These are phyloP conservation scores for Bullera alba DNA, from an alignment of 768 basidiomycete genomes.

Conservation along the genomic window DNA sequence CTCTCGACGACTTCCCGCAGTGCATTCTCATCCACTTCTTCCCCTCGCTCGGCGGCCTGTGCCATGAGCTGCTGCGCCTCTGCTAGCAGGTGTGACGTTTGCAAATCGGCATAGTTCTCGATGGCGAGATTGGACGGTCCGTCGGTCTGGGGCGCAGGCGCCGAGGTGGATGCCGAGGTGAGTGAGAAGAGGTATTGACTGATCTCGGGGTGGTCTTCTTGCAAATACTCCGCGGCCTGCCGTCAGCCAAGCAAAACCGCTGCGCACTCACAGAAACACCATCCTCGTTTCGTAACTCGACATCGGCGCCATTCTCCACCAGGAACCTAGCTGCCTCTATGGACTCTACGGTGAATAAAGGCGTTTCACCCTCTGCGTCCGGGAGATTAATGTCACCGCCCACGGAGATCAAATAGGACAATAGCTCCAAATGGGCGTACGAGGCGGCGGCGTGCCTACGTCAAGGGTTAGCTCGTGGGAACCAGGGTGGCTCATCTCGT, in stretches of 20 bases:
- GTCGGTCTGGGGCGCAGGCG: background rate
- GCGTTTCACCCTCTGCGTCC: constrained; percentile 84
- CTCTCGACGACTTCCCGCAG: constrained; percentile 58
- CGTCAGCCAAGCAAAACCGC: no score
- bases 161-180: background rate
- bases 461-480: constrained; percentile 59
- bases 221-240: constrained; percentile 36
- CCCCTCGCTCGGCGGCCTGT: constrained; percentile 55
- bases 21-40: constrained; percentile 60
- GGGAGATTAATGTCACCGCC: constrained; percentile 82
- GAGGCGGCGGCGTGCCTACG: constrained; percentile 87
- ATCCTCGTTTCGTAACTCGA: constrained; percentile 60
- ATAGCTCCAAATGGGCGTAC: constrained; percentile 68
- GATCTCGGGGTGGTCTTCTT: constrained; percentile 40
- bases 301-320: constrained; percentile 66
- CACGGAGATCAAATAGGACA: constrained; percentile 71
- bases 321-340: constrained; percentile 70
- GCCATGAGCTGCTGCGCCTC: constrained; percentile 65
- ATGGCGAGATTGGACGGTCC: constrained; percentile 59
- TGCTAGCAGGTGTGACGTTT: constrained; percentile 62
- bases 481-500: constrained; percentile 45
- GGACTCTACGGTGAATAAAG: constrained; percentile 81
- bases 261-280: constrained; percentile 62
- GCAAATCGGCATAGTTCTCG: constrained; percentile 60
- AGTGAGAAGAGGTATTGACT: constrained; percentile 30